Base-by-base conservation (phyloP, 257 asterid species). In the Salvia rosmarinus region DNA sequence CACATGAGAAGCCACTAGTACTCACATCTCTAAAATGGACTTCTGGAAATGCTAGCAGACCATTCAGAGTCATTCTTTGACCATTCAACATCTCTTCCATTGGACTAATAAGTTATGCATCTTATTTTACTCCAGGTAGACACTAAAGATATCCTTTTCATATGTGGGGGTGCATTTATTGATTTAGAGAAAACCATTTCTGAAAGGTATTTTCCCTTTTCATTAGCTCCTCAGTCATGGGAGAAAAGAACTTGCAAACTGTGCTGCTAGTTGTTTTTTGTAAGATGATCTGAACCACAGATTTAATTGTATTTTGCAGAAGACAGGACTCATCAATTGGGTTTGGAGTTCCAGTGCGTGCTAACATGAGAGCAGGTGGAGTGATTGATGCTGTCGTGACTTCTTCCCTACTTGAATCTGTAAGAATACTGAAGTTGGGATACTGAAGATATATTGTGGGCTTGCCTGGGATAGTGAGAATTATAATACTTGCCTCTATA, bases 311-410 rank as follows among this genome's bases (percentile, higher is more conserved):
- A 59, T 69, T 81, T 70, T 75, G 50, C 75, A 92, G 98, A 80
- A 90, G 95, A 76, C 96, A 92, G 82, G 96, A 92, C 83, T 89
- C 96, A 5, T 92, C 98, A 44, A 92, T 92, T 65, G 98, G 98
- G 70, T 92, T 92, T 79, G 96, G 98, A 72, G 96, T 95, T 71
- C 95, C 91, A 59, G 87, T 92, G 76, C 96, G 98, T 69, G 92
- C 96, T 72, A 89, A 85, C 86, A 88, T 92, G 96, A 89, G 96
- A 84, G 84, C 88, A 51, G 87, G 90, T 76, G 88, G 91, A 81
- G 86, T 92, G 75, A 85, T 82, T 65, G 82, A 80, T 89, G 92
- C 96, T 76, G 83, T 85, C 51, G 68, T 89, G 58, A 84, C 96
- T 68, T 87, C 96, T 68, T 82, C 96, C 77, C 85, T 92, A 56